Base-by-base conservation (phyloP, 2,329 filamentous ascomycete genomes). In the Nemania bipapillata region DNA sequence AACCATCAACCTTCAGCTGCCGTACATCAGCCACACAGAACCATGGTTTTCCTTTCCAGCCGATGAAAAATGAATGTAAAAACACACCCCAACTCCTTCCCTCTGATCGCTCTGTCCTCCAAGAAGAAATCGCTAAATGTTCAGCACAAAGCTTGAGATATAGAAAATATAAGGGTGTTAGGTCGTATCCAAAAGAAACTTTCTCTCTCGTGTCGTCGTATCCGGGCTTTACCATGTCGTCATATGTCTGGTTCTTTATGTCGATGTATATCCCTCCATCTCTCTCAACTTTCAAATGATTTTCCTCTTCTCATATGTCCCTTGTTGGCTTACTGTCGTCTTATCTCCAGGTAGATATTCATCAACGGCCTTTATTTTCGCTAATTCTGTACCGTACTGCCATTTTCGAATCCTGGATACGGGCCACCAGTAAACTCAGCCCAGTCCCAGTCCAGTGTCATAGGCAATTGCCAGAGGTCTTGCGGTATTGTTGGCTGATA, bases 401-500 rank as follows among this genome's bases (percentile, higher is more conserved):
- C 88, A 70, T 90, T 90, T 75, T 90, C 88, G 47, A 90, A 88
- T 28, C 85, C 85, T 11, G 88, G 87, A 73, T 90, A 90, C 2
- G 85, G 83, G 9, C 87, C 88, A n/a, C 88, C 87, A 35, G 86
- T 89, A 84, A 90, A 89, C 78, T 90, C 88, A 1, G 88, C 87
- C 87, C 88, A 90, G 76, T 87, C 93, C 94, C 94, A 97, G 78
- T 98, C 95, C 24, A 98, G 86, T 2, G 93, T 96, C 90, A 97
- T 97, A 1, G 95, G 94, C 88, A 98, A 90, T 79, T 95, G 92
- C 89, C 96, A 99, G 28, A 98, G 81, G 80, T 98, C 96, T 75
- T 95, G 93, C 4, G 96, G 95, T 24, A 98, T 89, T 75, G 97
- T 91, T 0, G 94, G 94, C 73, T 94, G 91, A 77, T 94, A 65